Evolutionary conservation across 2,329 filamentous ascomycete genomes (phyloP).

Genomic region (Pseudofabraea citricarpa): DNA sequence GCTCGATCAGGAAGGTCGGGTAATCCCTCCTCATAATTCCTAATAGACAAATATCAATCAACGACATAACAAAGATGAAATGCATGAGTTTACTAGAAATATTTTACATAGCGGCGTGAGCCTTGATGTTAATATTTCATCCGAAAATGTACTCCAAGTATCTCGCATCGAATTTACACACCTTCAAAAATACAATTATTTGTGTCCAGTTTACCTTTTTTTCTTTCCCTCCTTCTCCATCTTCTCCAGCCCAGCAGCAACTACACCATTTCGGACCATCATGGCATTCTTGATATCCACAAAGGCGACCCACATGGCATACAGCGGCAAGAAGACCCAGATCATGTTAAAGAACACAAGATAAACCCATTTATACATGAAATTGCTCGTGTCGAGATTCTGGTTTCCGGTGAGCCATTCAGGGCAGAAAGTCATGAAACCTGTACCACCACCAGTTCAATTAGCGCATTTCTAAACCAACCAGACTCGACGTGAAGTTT

Average conservation of each 20-base stretch:
- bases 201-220: constrained; percentile 10
- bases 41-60: too few relatives aligned
- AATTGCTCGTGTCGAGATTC: constrained; percentile 61
- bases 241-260: constrained; percentile 19
- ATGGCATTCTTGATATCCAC: constrained; percentile 52
- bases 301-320: constrained; percentile 50
- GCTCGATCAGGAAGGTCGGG: too few relatives aligned
- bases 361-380: constrained; percentile 59
- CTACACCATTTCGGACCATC: constrained; percentile 29
- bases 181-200: too few relatives aligned
- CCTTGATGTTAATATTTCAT: too few relatives aligned
- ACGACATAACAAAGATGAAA: too few relatives aligned
- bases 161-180: too few relatives aligned
- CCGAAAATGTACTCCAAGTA: too few relatives aligned
- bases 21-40: too few relatives aligned
- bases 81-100: too few relatives aligned
- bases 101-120: too few relatives aligned
- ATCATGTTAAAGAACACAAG: constrained; percentile 65
- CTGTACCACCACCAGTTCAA: constrained; percentile 26
- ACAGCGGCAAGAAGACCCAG: constrained; percentile 61
- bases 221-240: constrained; percentile 26
- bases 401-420: constrained; percentile 61
- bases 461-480: not conserved
- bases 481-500: too few relatives aligned
- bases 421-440: constrained; percentile 68